Conservation (phyloP, 306 rosid species). For the Mimosa pudica region DNA sequence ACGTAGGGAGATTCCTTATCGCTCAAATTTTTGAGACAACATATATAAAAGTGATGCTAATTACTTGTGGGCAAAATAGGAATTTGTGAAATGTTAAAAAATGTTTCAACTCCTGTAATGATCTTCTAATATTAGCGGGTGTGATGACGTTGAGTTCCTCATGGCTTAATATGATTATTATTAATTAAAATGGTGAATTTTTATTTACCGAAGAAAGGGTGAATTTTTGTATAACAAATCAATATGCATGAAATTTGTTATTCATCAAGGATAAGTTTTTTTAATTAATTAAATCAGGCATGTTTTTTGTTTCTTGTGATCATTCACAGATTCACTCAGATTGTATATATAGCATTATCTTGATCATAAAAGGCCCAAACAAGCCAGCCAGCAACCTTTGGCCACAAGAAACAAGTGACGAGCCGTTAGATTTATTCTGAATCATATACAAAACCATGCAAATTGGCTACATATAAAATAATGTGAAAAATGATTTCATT, state of each 20-base stretch:
- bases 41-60: too few relatives aligned
- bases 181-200: neutral
- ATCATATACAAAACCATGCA: neutral
- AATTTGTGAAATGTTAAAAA: too few relatives aligned
- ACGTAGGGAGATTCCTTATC: neutral
- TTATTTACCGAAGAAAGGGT: neutral
- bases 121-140: too few relatives aligned
- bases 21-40: too few relatives aligned
- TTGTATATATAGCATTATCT: neutral
- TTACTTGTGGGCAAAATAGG: too few relatives aligned
- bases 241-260: too few relatives aligned
- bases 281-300: neutral
- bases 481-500: neutral
- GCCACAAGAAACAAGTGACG: neutral
- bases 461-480: slow-evolving; percentile 5
- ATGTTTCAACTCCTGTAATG: too few relatives aligned
- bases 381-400: neutral
- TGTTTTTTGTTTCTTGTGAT: neutral
- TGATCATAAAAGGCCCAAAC: neutral
- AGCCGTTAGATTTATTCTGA: slow-evolving; percentile 5
- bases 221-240: neutral
- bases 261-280: neutral
- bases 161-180: neutral
- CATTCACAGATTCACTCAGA: neutral
- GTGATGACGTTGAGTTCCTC: too few relatives aligned